A percentile compares a stretch with the other conserved stretches of the same genome.
phyloP scores from a whole-genome alignment of 2,329 filamentous ascomycete species.

The Fusarium sp. region DNA sequence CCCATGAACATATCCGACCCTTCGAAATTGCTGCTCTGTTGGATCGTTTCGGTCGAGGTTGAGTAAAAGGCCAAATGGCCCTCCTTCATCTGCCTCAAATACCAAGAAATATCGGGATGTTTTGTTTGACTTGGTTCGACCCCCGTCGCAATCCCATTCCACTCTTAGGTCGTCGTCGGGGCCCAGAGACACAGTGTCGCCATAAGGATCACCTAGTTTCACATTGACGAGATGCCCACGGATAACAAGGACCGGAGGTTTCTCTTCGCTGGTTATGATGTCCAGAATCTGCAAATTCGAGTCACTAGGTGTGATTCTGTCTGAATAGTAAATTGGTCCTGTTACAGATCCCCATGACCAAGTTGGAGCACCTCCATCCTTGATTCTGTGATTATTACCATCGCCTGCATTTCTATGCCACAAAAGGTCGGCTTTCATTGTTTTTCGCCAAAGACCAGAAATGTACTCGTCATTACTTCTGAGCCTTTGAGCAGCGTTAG shows the following conservation, averaged over 20 bases:
- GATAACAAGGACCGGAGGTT: background rate
- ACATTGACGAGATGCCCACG: background rate
- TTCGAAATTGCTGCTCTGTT: background rate
- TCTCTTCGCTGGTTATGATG: background rate
- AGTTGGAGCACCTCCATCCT: background rate
- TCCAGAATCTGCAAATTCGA: background rate
- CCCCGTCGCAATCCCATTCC: background rate
- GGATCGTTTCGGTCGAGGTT: background rate
- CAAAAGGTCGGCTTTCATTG: background rate
- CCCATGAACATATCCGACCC: background rate
- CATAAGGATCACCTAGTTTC: background rate
- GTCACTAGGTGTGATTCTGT: background rate
- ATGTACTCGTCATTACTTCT: background rate
- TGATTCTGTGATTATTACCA: background rate
- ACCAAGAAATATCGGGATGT: background rate
- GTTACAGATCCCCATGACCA: slow-evolving; percentile 10
- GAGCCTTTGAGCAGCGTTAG: background rate
- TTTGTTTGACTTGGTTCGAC: rapidly evolving
- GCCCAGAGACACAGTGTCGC: background rate
- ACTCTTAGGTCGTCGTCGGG: background rate
- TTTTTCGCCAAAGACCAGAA: background rate
- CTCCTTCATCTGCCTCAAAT: background rate
- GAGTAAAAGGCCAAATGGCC: background rate
- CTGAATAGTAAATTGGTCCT: background rate
- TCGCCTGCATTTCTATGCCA: background rate